A percentile compares a stretch with the other conserved stretches of the same genome.
These are phyloP conservation scores for Grigorovia jiainica DNA, from an alignment of 805 yeast species.

Conservation along the genomic window DNA sequence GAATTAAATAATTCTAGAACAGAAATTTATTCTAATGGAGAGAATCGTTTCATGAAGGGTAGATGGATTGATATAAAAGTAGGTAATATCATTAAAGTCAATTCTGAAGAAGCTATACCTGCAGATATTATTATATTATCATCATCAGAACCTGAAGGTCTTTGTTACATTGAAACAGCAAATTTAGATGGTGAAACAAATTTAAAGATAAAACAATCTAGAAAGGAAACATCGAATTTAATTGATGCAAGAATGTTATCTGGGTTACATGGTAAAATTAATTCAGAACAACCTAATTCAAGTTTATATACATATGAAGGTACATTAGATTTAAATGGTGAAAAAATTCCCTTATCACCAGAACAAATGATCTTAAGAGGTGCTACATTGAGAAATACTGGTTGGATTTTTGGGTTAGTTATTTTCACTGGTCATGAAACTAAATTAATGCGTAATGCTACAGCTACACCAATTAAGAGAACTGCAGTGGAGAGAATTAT, in stretches of 20 bases:
- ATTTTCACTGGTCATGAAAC: slow-evolving; percentile 98
- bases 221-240: slow-evolving; percentile 62
- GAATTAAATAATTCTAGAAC: slow-evolving; percentile 78
- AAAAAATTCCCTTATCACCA: slow-evolving; percentile 66
- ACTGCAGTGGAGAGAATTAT: slow-evolving; percentile 96
- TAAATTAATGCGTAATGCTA: slow-evolving; percentile 94
- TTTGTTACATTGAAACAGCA: slow-evolving; percentile 95
- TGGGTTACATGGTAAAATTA: slow-evolving; percentile 46
- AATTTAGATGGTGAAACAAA: slow-evolving; percentile 97
- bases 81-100: slow-evolving; percentile 82
- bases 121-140: slow-evolving; percentile 81
- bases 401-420: slow-evolving; percentile 89
- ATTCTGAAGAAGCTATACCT: slow-evolving; percentile 84
- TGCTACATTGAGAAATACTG: slow-evolving; percentile 89
- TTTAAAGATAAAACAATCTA: slow-evolving; percentile 85
- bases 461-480: slow-evolving; percentile 94
- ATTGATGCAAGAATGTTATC: slow-evolving; percentile 56
- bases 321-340: slow-evolving; percentile 47
- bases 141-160: slow-evolving; percentile 96
- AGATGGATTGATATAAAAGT: slow-evolving; percentile 85
- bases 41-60: slow-evolving; percentile 52
- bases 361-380: slow-evolving; percentile 91
- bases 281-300: slow-evolving; percentile 89
- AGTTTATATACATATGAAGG: slow-evolving; percentile 94
- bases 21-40: slow-evolving; percentile 46